phyloP scores from a whole-genome alignment of 2,329 filamentous ascomycete species.

The Trichophyton equinum region DNA sequence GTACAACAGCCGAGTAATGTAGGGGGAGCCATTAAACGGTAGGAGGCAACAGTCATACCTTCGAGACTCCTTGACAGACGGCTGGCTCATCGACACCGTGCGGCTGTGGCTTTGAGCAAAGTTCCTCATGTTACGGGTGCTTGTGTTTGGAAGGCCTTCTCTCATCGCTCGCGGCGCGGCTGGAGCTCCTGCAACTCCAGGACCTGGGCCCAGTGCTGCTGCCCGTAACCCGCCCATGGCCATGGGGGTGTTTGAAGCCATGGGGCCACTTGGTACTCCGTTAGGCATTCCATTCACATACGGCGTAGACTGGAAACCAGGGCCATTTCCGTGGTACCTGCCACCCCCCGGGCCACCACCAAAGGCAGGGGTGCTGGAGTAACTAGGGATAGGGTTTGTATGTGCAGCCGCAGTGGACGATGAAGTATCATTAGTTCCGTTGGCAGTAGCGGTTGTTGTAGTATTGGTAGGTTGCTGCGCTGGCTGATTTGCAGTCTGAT shows the following conservation, averaged over 20 bases:
- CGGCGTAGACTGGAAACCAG: background rate
- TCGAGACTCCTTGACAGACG: constrained; percentile 15
- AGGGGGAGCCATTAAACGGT: background rate
- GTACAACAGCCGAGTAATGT: background rate
- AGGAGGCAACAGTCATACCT: constrained; percentile 19
- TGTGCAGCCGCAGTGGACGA: background rate
- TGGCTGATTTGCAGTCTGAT: background rate
- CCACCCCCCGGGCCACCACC: background rate
- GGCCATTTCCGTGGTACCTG: constrained; percentile 11
- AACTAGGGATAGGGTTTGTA: constrained; percentile 3
- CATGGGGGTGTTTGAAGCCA: background rate
- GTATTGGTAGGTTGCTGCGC: background rate
- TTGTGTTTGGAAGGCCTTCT: constrained; percentile 72
- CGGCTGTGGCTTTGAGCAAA: constrained; percentile 16
- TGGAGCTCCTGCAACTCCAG: constrained; percentile 60
- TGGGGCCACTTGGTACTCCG: background rate
- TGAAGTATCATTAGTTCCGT: background rate
- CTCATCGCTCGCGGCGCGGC: constrained; percentile 92
- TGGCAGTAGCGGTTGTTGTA: background rate
- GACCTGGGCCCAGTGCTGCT: constrained; percentile 44
- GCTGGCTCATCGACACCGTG: background rate
- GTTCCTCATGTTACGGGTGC: constrained; percentile 52
- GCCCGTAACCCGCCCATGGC: constrained; percentile 13
- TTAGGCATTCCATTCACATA: background rate
- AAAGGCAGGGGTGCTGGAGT: background rate